Base-by-base conservation (phyloP, 352 stramenopile genomes). In the Phytopythium ostracodes region DNA sequence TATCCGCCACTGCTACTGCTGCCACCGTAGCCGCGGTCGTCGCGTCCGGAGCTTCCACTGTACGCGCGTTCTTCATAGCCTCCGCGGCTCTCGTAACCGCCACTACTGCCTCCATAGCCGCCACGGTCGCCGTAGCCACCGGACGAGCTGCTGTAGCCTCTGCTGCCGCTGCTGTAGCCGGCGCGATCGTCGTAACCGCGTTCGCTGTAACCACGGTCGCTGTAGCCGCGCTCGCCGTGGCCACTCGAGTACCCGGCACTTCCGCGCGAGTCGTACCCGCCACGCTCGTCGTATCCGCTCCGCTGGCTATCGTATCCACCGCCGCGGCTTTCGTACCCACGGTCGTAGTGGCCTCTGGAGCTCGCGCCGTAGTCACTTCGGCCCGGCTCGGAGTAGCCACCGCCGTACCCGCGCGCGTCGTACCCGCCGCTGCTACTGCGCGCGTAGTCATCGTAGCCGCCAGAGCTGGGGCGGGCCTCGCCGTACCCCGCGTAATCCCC, bases 301-400 rank as follows among this genome's bases (percentile, higher is more conserved):
- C 49, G 7, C 63, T 63, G 55, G n/a, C 59, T 38, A 27, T 63
- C 58, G 40, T 64, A 67, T n/a, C n/a, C n/a, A 15, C 62, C 58
- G 2, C 66, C 62, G 9, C 69, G 72, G 44, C 47, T 54, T 15
- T 71, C 69, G 58, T 87, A 84, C 8, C 68, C 71, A 7, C 74
- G 66, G n/a, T 63, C 62, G 59, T 78, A 58, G 35, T 63, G 49
- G 7, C 54, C 60, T 14, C 40, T 27, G 38, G 55, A 57, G 29
- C 51, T 43, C 29, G 51, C 38, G 51, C 31, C 31, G 31, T 57
- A 61, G 0, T 53, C 71, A 55, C 60, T 59, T 29, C 75, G 73
- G 2, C 61, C 65, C 10, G 59, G n/a, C 12, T 56, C 61, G 9
- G 29, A 43, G 9, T 61, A 59, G 2, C 67, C 56, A 46, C 43